These are phyloP conservation scores for Eremomyces bilateralis DNA, from an alignment of 495 filamentous ascomycete species.

Conservation along the genomic window DNA sequence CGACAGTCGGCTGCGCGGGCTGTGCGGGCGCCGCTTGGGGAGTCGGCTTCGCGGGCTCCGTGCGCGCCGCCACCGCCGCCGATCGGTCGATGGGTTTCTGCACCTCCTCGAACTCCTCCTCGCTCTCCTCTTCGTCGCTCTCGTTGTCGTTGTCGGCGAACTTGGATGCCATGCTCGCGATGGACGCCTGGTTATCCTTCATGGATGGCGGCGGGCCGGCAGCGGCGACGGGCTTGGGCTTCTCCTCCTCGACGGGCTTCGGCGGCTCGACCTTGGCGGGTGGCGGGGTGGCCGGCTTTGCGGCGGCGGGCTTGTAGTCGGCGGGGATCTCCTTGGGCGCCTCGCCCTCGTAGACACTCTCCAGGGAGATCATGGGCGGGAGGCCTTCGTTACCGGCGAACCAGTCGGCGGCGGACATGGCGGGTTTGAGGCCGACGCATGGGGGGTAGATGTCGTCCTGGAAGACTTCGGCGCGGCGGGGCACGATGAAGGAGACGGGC, in stretches of 20 bases:
- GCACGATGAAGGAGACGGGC: conserved; percentile 92
- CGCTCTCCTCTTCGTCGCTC: conserved; percentile 33
- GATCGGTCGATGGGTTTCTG: conserved; percentile 37
- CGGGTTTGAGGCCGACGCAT: conserved; percentile 50
- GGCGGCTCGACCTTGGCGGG: conserved; percentile 27
- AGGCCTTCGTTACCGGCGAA: conserved; percentile 60
- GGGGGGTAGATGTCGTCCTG: conserved; percentile 94
- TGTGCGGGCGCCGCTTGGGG: conserved; percentile 2
- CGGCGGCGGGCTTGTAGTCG: conserved; percentile 35
- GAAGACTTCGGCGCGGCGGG: conserved; percentile 86
- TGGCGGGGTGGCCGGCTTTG: conserved; percentile 26
- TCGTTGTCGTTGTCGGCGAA: conserved; percentile 56
- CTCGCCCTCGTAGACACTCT: conserved; percentile 69
- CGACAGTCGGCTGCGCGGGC: conserved; percentile 14
- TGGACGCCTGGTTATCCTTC: conserved; percentile 65
- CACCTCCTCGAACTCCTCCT: conserved; percentile 63
- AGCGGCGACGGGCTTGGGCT: conserved; percentile 22
- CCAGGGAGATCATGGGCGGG: conserved; percentile 79
- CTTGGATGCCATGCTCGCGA: conserved; percentile 63
- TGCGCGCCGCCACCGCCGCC: conserved; percentile 8
- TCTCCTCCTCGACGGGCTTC: conserved; percentile 24
- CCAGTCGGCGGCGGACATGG: conserved; percentile 65
- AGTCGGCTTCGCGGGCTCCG: conserved; percentile 12
- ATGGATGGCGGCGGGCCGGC: conserved; percentile 41
- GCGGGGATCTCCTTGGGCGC: conserved; percentile 51